These are phyloP conservation scores for Candida taoyuanica DNA, from an alignment of 805 yeast genomes.

Conservation along the genomic window DNA sequence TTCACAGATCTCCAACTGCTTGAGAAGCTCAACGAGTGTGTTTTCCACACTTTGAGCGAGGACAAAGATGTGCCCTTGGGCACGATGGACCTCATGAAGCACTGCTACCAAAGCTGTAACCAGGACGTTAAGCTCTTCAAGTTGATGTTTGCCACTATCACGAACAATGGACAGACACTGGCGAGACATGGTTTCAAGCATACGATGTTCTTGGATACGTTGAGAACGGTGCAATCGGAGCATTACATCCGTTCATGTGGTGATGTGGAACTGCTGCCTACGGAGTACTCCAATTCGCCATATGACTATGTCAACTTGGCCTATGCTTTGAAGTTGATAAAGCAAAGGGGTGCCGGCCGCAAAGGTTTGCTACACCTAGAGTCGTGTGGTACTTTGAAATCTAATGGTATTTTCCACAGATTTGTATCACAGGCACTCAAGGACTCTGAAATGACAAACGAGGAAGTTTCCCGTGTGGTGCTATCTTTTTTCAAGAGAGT, in stretches of 20 bases:
- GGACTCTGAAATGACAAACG: constrained; percentile 2
- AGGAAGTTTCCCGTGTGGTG: constrained; percentile 1
- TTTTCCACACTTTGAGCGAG: constrained; percentile 8
- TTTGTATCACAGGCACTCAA: constrained; percentile 5
- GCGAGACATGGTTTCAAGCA: constrained; percentile 3
- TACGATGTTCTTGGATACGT: constrained; percentile 9
- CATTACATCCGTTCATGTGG: constrained; percentile 10
- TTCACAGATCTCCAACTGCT: constrained; percentile 4
- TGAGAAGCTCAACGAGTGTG: constrained; percentile 6
- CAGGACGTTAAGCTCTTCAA: constrained; percentile 15
- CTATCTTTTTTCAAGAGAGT: constrained; percentile 5
- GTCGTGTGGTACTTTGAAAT: background rate
- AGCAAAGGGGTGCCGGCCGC: constrained; percentile 1
- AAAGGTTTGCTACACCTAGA: constrained; percentile 11
- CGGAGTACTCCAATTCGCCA: constrained; percentile 13
- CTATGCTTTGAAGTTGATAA: constrained; percentile 10
- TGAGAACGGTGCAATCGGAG: constrained; percentile 15
- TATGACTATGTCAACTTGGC: constrained; percentile 15
- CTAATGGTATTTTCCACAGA: constrained; percentile 18
- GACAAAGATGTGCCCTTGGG: constrained; percentile 19
- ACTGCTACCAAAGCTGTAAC: constrained; percentile 8
- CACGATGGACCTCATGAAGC: constrained; percentile 11
- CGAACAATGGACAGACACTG: constrained; percentile 8
- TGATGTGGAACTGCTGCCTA: constrained; percentile 11
- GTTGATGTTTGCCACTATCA: constrained; percentile 9